phyloP scores from a whole-genome alignment of 1,284 basidiomycete genomes.

The Melampsora americana region DNA sequence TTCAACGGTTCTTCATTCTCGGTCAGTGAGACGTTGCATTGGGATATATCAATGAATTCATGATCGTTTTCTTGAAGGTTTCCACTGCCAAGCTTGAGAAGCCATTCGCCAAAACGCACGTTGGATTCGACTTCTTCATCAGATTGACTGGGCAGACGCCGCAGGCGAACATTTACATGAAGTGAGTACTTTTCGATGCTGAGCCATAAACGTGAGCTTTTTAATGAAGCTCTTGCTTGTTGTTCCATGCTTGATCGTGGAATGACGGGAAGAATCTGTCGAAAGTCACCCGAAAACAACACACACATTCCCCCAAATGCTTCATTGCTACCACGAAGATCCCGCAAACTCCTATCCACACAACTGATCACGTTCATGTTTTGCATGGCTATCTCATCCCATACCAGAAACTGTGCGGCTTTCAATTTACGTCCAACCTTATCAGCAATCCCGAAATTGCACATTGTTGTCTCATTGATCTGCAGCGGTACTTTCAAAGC shows the following conservation, averaged over 20 bases:
- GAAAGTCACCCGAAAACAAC: conserved; percentile 9
- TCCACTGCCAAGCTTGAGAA: neutral
- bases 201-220: neutral
- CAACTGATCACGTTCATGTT: conserved; percentile 18
- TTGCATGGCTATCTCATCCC: conserved; percentile 32
- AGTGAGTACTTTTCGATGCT: no score
- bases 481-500: conserved; percentile 57
- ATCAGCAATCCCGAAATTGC: neutral
- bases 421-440: neutral
- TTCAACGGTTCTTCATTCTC: no score
- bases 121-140: neutral
- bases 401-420: neutral
- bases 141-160: neutral
- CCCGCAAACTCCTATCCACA: conserved; percentile 10
- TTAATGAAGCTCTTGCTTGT: neutral
- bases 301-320: conserved; percentile 8
- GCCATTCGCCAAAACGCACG: neutral
- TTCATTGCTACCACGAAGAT: neutral
- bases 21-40: no score
- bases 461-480: neutral
- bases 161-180: no score
- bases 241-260: no score
- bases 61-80: neutral
- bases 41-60: no score
- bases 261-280: conserved; percentile 15